These are phyloP conservation scores for Aspergillus sp. DNA, from an alignment of 2,329 filamentous ascomycete genomes.

Conservation along the genomic window DNA sequence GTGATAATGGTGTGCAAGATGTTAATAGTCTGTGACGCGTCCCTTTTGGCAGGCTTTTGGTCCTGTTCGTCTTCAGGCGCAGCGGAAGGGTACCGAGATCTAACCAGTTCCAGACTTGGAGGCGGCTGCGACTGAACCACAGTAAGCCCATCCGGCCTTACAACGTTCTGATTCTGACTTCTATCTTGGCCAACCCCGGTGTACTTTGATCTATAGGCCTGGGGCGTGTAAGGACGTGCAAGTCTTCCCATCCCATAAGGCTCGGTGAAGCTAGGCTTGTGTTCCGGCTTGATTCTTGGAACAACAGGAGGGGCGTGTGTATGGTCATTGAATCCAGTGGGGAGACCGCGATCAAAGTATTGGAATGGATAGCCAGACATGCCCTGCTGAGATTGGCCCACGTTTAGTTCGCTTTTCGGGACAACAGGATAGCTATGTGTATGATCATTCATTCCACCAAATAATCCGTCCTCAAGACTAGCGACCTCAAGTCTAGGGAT, in stretches of 20 bases:
- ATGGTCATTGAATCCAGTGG: background rate
- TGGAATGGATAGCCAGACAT: background rate
- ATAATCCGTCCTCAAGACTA: too few species aligned
- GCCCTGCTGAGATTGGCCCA: background rate
- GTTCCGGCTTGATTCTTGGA: too few species aligned
- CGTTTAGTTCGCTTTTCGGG: background rate
- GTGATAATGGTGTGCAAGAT: slow-evolving; percentile 14
- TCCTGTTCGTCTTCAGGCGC: too few species aligned
- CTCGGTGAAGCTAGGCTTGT: background rate
- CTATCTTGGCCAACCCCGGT: background rate
- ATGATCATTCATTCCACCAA: too few species aligned
- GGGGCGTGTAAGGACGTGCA: background rate
- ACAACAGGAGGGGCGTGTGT: background rate
- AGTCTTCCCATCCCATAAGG: background rate
- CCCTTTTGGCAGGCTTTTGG: too few species aligned
- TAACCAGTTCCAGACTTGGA: background rate
- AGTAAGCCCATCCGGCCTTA: background rate
- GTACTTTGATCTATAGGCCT: background rate
- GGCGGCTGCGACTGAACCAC: background rate
- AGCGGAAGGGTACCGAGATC: background rate
- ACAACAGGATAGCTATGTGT: background rate
- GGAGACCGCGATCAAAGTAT: background rate
- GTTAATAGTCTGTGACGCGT: background rate
- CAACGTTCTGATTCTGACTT: too few species aligned
- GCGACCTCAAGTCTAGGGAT: too few species aligned